Conservation (phyloP, 192 early-diverging fungal genomes). For the Gonapodya sp. region DNA sequence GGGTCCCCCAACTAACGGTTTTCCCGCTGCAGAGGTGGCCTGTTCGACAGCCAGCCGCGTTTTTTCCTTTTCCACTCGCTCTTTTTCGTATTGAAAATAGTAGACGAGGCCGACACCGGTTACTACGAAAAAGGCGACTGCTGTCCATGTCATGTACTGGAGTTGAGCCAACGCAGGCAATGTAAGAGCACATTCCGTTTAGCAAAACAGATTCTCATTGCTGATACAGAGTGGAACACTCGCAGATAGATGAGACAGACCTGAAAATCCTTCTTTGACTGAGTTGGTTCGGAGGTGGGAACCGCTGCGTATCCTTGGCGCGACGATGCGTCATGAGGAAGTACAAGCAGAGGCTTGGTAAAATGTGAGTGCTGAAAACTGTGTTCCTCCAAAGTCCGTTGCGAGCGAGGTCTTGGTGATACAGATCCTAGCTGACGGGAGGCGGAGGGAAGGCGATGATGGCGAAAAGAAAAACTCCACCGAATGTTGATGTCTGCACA, state of each 20-base stretch:
- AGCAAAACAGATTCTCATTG: too few species aligned
- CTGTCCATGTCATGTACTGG: not conserved
- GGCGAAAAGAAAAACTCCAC: too few species aligned
- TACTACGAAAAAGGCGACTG: constrained; percentile 34
- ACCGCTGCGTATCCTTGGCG: not conserved
- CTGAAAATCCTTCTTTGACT: not conserved
- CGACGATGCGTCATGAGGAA: not conserved
- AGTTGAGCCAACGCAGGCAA: not conserved
- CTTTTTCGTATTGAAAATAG: constrained; percentile 58
- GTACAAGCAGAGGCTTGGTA: too few species aligned
- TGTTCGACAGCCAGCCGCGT: constrained; percentile 7
- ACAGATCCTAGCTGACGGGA: too few species aligned
- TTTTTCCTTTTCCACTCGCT: constrained; percentile 36
- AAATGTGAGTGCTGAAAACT: too few species aligned
- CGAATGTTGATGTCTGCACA: too few species aligned
- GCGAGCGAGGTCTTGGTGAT: too few species aligned
- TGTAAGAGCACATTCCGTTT: too few species aligned
- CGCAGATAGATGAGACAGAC: not conserved
- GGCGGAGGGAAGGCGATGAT: too few species aligned
- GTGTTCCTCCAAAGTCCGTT: too few species aligned
- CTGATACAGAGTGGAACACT: too few species aligned
- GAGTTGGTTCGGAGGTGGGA: not conserved
- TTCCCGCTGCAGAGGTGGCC: constrained; percentile 36
- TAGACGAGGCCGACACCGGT: constrained; percentile 48
- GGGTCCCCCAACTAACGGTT: constrained; percentile 81